These are phyloP conservation scores for Trichoderma erinaceum DNA, from an alignment of 495 filamentous ascomycete genomes.

Conservation along the genomic window DNA sequence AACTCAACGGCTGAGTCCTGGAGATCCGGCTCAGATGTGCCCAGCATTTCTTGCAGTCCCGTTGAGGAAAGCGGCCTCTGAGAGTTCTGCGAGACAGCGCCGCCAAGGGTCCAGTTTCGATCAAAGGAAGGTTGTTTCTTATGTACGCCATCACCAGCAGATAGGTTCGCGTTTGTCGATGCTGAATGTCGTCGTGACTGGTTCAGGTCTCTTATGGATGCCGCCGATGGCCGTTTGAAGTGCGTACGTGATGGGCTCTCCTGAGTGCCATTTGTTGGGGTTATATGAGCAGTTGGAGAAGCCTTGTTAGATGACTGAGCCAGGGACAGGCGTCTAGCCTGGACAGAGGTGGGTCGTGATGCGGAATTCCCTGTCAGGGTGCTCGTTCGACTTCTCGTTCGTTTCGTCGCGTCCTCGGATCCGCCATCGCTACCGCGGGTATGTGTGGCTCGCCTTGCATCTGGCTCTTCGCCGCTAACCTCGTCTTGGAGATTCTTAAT, in stretches of 20 bases:
- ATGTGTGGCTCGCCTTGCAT: conserved; percentile 40
- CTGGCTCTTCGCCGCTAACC: conserved; percentile 41
- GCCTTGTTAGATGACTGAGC: conserved; percentile 16
- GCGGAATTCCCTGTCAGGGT: conserved; percentile 70
- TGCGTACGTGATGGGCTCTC: conserved; percentile 53
- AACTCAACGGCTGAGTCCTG: conserved; percentile 51
- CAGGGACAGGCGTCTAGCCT: conserved; percentile 30
- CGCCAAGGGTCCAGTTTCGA: conserved; percentile 76
- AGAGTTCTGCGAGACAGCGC: conserved; percentile 30
- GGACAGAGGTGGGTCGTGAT: conserved; percentile 31
- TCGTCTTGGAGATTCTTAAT: conserved; percentile 86
- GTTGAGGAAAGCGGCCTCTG: conserved; percentile 41
- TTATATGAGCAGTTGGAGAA: conserved; percentile 11
- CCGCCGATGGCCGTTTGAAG: conserved; percentile 62
- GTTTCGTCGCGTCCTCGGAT: conserved; percentile 41
- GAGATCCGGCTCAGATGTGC: conserved; percentile 28
- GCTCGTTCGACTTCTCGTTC: conserved; percentile 40
- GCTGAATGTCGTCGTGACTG: conserved; percentile 86
- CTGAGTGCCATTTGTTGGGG: conserved; percentile 20
- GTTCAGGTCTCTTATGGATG: conserved; percentile 75
- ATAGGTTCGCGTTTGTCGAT: conserved; percentile 37
- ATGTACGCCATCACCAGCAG: conserved; percentile 37
- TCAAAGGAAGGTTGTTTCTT: conserved; percentile 87
- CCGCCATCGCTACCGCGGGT: conserved; percentile 50
- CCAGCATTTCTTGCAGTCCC: conserved; percentile 35